Evolutionary conservation across 2,329 filamentous ascomycete species (phyloP), one percentile per base, ranked within the genome.

Genomic region (Xylaria sp.): DNA sequence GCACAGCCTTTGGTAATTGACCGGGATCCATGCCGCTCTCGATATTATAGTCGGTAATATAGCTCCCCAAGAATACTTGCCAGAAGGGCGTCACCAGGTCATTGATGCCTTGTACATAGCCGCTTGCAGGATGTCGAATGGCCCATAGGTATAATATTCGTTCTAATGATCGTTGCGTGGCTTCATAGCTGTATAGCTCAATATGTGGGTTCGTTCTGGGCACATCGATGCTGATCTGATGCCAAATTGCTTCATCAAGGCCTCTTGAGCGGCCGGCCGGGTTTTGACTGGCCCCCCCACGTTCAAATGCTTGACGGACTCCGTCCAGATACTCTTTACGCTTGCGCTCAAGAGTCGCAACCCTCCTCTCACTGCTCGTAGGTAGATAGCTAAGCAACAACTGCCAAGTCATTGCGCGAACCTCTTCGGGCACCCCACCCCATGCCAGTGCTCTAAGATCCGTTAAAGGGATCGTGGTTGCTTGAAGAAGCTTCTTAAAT

Each of bases 381-480:
- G 97, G 96, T 4, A 99, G 87, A 80, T 99, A 99, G 67, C 95
- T 96, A 28, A 99, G 88, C 23, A 99, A 86, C 28, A 99, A 86
- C 81, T 98, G 94, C 96, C 96, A 99, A n/a, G 95, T 96, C 92
- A 99, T 98, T 60, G 96, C 94, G 65, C 97, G 93, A 20, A 99
- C 94, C 83, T 99, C 97, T 75, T 94, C 91, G 0, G 96, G 97
- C 44, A 98, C 88, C 13, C 96, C 96, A 62, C 94, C 96, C 96
- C 97, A 99, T 37, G 96, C 94, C 39, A 94, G 86, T 67, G 94
- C 87, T 71, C 96, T 89, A 28, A 99, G 86, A 63, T 98, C 95
- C 20, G 91, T 85, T 2, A 98, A 82, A 1, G 94, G 91, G 75
- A 99, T 96, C 0, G 93, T 94, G 50, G 93, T 97, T 25, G 95